Conservation (phyloP, 2,329 filamentous ascomycete genomes). For the Ophiostoma angusticollis region DNA sequence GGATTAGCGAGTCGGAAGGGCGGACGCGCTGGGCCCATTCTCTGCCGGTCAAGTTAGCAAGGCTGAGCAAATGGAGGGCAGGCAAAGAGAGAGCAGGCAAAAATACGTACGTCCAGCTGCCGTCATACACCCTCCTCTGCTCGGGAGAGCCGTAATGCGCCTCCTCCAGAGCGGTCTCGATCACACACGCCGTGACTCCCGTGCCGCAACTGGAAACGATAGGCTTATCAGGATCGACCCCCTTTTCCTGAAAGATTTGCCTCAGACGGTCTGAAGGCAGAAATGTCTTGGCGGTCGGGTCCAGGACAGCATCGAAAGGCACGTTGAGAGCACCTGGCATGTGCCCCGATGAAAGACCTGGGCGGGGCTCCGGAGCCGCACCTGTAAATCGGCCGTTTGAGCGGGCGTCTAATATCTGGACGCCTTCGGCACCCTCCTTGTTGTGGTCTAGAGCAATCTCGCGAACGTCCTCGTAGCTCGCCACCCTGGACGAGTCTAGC, state of each 20-base stretch:
- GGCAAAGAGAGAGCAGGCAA: too few relatives aligned
- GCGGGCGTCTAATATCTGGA: slow-evolving; percentile 84
- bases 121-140: slow-evolving; percentile 74
- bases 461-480: slow-evolving; percentile 70
- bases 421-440: slow-evolving; percentile 69
- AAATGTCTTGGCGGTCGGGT: slow-evolving; percentile 71
- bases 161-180: slow-evolving; percentile 75
- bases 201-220: slow-evolving; percentile 86
- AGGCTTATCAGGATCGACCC: slow-evolving; percentile 64
- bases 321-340: slow-evolving; percentile 80
- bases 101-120: slow-evolving; percentile 82
- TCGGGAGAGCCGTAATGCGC: slow-evolving; percentile 59
- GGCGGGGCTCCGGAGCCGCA: slow-evolving; percentile 71
- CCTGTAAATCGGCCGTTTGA: slow-evolving; percentile 70
- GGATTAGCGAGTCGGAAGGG: slow-evolving; percentile 12
- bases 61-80: background rate
- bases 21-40: slow-evolving; percentile 15
- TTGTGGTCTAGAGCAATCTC: slow-evolving; percentile 63
- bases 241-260: slow-evolving; percentile 65
- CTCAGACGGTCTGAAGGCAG: slow-evolving; percentile 58
- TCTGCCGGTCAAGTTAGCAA: slow-evolving; percentile 1
- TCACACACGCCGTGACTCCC: slow-evolving; percentile 81
- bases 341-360: slow-evolving; percentile 78
- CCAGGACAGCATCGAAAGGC: slow-evolving; percentile 66
- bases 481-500: slow-evolving; percentile 49